These are phyloP conservation scores for Pseudognaphalium luteoalbum DNA, from an alignment of 129 eudicot genomes.

Conservation along the genomic window DNA sequence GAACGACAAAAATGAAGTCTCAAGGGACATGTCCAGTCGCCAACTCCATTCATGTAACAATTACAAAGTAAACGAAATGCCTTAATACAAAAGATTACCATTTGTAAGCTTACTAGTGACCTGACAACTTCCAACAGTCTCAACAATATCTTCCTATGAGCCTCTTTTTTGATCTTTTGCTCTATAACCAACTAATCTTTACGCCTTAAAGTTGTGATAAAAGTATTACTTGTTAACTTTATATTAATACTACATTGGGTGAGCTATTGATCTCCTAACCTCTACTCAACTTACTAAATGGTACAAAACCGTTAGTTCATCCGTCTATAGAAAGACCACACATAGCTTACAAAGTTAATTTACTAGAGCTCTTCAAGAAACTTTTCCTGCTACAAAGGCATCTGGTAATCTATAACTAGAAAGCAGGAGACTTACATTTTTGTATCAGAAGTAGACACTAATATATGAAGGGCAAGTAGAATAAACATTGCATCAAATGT, in stretches of 20 bases:
- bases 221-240: neutral
- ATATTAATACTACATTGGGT: neutral
- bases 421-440: neutral
- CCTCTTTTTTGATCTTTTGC: neutral
- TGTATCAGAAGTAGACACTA: neutral
- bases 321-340: neutral
- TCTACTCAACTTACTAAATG: neutral
- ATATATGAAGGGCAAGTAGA: neutral
- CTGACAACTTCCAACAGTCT: neutral
- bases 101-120: neutral
- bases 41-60: neutral
- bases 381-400: neutral
- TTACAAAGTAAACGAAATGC: neutral
- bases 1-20: neutral
- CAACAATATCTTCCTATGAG: neutral
- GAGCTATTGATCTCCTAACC: neutral
- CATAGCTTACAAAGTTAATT: neutral
- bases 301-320: neutral
- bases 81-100: neutral
- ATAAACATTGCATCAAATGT: neutral
- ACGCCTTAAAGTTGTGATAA: neutral
- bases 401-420: neutral
- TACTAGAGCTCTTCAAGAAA: neutral
- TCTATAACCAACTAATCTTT: neutral
- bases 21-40: neutral